Base-by-base conservation (phyloP, 805 yeast species). In the Dipodascopsis tothii region DNA sequence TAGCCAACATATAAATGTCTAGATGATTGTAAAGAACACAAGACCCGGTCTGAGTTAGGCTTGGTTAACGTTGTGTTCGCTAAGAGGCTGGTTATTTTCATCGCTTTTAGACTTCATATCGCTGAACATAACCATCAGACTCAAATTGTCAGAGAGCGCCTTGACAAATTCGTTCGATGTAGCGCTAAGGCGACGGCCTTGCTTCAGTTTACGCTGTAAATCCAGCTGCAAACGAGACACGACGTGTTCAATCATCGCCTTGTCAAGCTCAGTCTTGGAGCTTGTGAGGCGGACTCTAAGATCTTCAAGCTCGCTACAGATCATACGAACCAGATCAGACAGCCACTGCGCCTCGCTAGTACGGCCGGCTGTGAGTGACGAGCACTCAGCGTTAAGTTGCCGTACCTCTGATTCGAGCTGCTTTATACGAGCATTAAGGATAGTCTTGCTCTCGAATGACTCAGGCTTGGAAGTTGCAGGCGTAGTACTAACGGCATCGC, bases 391-490 rank as follows among this genome's bases (percentile, higher is more conserved):
- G 14, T 25, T 9, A 9, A 25, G 11, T 14, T 14, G 30, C 14
- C 14, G 30, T 25, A 25, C 14, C 14, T 25, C 30, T 9, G 30
- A 9, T 14, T 49, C 53, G 2, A 49, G 48, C 32, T 49, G 50
- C 27, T 39, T 44, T 4, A 38, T 23, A 20, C 42, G 42, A 3
- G 41, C 21, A 20, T 46, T 48, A n/a, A 46, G 37, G 9, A 49
- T 18, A 4, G 39, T 37, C 35, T 38, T 40, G 9, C 14, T 25
- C 14, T 25, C 30, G 30, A 9, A n/a, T n/a, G n/a, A n/a, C n/a
- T n/a, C n/a, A n/a, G n/a, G n/a, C n/a, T n/a, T n/a, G n/a, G n/a
- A n/a, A n/a, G n/a, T n/a, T n/a, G n/a, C n/a, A n/a, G n/a, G n/a
- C n/a, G n/a, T n/a, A n/a, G n/a, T n/a, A n/a, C n/a, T n/a, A n/a